Evolutionary conservation across 2,329 filamentous ascomycete genomes (phyloP).

Genomic region (Lachnellula hyalina): DNA sequence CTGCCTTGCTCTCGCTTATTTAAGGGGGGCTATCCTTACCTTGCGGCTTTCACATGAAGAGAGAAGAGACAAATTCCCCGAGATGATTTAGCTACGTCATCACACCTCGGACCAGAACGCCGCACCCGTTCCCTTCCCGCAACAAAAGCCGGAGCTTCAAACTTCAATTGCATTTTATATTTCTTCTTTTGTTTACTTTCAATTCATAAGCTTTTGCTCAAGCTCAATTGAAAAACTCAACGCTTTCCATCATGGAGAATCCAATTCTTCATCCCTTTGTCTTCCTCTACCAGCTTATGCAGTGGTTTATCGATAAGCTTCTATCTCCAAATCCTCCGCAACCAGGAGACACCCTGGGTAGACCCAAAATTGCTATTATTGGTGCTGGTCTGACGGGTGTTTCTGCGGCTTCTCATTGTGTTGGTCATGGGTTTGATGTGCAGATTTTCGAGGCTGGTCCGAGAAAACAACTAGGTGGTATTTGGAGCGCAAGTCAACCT

Average conservation of each 20-base stretch:
- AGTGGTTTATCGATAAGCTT: constrained; percentile 57
- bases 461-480: constrained; percentile 65
- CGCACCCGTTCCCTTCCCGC: no score
- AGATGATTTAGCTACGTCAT: no score
- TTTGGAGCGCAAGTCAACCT: constrained; percentile 62
- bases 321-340: constrained; percentile 67
- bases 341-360: constrained; percentile 47
- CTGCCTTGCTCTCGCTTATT: no score
- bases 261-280: constrained; percentile 48
- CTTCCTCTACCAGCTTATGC: constrained; percentile 59
- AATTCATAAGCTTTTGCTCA: not conserved
- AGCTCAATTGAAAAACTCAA: not conserved
- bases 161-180: not conserved
- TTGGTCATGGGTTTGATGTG: constrained; percentile 81
- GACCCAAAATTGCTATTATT: constrained; percentile 64
- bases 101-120: no score
- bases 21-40: no score
- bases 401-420: constrained; percentile 73
- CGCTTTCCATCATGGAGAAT: constrained; percentile 27
- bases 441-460: constrained; percentile 70
- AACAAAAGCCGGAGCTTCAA: no score
- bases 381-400: constrained; percentile 70
- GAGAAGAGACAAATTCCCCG: no score
- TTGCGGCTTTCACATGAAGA: no score
- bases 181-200: not conserved